Evolutionary conservation across 257 asterid species (phyloP).

Genomic region (Nicotiana obtusifolia): DNA sequence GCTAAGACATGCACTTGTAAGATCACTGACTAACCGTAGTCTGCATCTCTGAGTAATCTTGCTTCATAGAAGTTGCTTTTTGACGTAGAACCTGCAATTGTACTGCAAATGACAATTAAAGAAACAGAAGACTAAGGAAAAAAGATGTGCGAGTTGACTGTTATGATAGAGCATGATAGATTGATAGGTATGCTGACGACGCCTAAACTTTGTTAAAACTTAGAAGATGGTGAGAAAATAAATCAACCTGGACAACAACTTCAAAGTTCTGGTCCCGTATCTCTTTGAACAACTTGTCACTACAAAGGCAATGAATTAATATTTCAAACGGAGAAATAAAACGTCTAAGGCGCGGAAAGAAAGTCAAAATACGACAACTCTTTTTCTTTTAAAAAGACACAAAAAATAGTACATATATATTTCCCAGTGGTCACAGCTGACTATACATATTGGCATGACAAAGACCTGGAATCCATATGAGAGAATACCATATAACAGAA

Average conservation of each 20-base stretch:
- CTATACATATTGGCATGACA: not conserved
- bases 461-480: not conserved
- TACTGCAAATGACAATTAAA: conserved; percentile 40
- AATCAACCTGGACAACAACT: conserved; percentile 94
- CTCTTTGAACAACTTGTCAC: conserved; percentile 98
- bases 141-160: not conserved
- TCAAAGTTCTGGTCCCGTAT: conserved; percentile 93
- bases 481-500: not conserved
- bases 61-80: conserved; percentile 97
- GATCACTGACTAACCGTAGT: conserved; percentile 56
- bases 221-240: conserved; percentile 9
- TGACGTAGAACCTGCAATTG: conserved; percentile 95
- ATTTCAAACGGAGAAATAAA: not conserved
- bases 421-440: not conserved
- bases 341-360: not conserved
- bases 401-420: not conserved
- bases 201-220: not conserved
- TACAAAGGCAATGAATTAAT: conserved; percentile 16
- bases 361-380: not conserved
- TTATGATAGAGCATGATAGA: conserved; percentile 5
- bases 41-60: conserved; percentile 87
- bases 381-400: not conserved
- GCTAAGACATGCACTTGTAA: conserved; percentile 8
- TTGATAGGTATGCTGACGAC: not conserved
- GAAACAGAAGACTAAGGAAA: conserved; percentile 19